phyloP scores from a whole-genome alignment of 2,329 filamentous ascomycete genomes.

The Sordariomycetes sp. region DNA sequence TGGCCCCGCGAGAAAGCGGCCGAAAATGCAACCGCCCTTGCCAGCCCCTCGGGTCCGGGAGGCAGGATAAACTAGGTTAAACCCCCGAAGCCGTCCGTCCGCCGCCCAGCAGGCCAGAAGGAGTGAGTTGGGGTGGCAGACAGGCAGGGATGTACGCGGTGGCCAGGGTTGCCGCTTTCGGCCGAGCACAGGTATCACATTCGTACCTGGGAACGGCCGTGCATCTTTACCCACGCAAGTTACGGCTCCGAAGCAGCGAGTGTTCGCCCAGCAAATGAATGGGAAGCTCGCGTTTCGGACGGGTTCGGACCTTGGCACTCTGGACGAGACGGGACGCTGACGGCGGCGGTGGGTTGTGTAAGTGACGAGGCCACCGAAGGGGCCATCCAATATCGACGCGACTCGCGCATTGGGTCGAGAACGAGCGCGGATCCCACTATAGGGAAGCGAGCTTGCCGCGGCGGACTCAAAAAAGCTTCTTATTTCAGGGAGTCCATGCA shows the following conservation, averaged over 20 bases:
- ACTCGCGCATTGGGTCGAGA: background rate
- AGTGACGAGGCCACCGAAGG: background rate
- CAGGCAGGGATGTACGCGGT: background rate
- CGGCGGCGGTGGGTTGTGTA: background rate
- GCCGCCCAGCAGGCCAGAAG: too few species aligned
- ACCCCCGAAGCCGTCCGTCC: background rate
- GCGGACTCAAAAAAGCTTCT: background rate
- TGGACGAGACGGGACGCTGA: background rate
- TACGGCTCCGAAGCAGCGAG: too few species aligned
- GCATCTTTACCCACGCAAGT: background rate
- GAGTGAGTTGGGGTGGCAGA: background rate
- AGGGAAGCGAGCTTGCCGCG: background rate
- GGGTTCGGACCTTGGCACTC: too few species aligned
- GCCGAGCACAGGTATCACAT: background rate
- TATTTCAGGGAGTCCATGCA: background rate
- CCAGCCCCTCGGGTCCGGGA: background rate
- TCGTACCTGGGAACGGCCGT: background rate
- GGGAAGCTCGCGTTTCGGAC: too few species aligned
- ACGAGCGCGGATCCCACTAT: background rate
- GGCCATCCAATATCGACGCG: too few species aligned
- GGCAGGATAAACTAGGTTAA: background rate
- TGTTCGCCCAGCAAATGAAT: too few species aligned
- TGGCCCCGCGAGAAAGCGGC: background rate
- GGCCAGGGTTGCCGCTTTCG: background rate
- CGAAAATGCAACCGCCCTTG: background rate